These are phyloP conservation scores for Handroanthus guayacan DNA, from an alignment of 257 asterid genomes.

Conservation along the genomic window DNA sequence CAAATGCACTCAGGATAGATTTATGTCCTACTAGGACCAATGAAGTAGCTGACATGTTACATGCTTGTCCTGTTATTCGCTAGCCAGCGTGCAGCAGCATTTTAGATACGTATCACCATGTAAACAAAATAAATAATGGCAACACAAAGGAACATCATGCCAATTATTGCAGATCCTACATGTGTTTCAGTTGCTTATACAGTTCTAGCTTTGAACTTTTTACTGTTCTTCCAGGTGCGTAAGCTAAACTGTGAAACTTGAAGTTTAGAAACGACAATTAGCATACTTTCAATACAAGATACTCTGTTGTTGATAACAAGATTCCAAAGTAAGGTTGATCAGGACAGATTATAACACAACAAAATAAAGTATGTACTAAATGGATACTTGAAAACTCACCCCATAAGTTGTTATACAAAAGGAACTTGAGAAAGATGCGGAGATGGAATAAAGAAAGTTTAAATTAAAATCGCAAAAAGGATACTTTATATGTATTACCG, in stretches of 20 bases:
- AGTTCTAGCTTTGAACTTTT: neutral
- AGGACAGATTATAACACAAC: slow-evolving; percentile 13
- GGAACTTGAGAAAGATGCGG: slow-evolving; percentile 7
- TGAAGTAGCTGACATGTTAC: neutral
- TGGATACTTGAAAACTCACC: slow-evolving; percentile 13
- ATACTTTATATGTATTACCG: slow-evolving; percentile 53
- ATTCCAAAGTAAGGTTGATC: slow-evolving; percentile 14
- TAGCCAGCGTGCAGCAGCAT: neutral
- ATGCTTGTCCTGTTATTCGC: slow-evolving; percentile 1
- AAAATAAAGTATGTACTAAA: slow-evolving; percentile 9
- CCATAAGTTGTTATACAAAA: slow-evolving; percentile 10
- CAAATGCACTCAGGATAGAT: neutral
- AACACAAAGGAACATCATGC: slow-evolving; percentile 16
- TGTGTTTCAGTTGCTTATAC: neutral
- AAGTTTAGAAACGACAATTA: neutral
- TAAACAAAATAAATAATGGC: neutral
- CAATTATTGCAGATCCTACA: neutral
- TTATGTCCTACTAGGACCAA: neutral
- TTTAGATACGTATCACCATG: neutral
- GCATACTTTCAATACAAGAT: neutral
- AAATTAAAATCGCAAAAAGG: slow-evolving; percentile 23
- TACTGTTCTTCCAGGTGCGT: neutral
- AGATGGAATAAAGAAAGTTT: neutral
- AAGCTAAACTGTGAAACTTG: slow-evolving; percentile 7
- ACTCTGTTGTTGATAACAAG: neutral